Evolutionary conservation across 2,329 filamentous ascomycete species (phyloP).

Genomic region (Macrophomina tecta): DNA sequence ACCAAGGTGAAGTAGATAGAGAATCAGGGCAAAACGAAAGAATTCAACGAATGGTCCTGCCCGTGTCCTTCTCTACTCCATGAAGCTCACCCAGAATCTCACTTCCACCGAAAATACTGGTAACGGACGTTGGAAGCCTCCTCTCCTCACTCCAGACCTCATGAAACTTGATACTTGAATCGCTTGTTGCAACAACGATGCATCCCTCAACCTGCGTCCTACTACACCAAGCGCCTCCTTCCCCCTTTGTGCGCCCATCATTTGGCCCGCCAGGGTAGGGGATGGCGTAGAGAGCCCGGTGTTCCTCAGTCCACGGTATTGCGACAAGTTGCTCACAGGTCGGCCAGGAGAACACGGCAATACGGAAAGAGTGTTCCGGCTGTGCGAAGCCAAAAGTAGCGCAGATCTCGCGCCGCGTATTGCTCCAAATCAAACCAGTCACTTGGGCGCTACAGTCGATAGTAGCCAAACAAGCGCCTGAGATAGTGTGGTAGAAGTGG

Average conservation of each 20-base stretch:
- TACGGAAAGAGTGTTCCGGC: conserved; percentile 84
- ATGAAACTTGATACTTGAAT: conserved; percentile 92
- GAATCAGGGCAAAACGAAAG: background rate
- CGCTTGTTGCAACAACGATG: conserved; percentile 89
- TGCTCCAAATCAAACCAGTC: conserved; percentile 90
- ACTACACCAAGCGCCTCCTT: conserved; percentile 61
- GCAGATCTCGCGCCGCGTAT: conserved; percentile 81
- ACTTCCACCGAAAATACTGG: conserved; percentile 72
- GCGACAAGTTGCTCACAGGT: conserved; percentile 84
- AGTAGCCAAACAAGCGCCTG: conserved; percentile 82
- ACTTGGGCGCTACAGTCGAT: conserved; percentile 94
- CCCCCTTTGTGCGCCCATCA: conserved; percentile 46
- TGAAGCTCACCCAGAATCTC: conserved; percentile 83
- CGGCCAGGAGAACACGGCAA: conserved; percentile 95
- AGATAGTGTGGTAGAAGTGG: conserved; percentile 89
- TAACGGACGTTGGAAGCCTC: conserved; percentile 53
- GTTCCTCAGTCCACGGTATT: conserved; percentile 81
- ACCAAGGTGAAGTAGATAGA: background rate
- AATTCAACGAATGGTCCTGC: conserved; percentile 45
- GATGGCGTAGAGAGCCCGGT: conserved; percentile 85
- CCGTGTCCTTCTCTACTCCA: conserved; percentile 75
- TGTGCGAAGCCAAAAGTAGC: conserved; percentile 94
- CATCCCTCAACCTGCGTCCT: conserved; percentile 74
- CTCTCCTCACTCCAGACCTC: conserved; percentile 83
- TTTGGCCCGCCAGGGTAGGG: conserved; percentile 74